Percentiles rank a stretch among this genome's conserved stretches.
Evolutionary conservation across 2,329 filamentous ascomycete genomes (phyloP).

Genomic region (Aspergillaceae sp.): DNA sequence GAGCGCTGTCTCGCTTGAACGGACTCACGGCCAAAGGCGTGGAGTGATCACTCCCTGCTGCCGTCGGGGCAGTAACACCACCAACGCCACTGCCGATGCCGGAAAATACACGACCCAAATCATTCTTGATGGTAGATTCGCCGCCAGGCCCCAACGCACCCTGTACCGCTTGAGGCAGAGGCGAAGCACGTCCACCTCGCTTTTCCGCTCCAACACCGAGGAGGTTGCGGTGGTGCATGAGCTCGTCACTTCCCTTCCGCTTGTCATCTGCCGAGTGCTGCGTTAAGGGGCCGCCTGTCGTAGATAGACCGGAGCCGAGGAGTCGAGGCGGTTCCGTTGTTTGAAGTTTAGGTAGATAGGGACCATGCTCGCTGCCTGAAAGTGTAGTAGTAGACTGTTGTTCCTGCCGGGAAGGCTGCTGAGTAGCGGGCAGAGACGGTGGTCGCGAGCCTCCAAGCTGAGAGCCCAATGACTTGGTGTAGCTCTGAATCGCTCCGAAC

Average conservation of each 20-base stretch:
- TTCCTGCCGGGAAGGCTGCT: constrained; percentile 20
- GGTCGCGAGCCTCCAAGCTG: constrained; percentile 28
- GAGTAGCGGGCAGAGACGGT: constrained; percentile 17
- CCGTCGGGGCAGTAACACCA: constrained; percentile 40
- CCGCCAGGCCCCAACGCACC: constrained; percentile 72
- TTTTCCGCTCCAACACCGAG: constrained; percentile 67
- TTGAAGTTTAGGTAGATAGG: constrained; percentile 25
- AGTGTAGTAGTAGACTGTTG: constrained; percentile 19
- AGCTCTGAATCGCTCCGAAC: constrained; percentile 34
- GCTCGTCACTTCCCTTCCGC: constrained; percentile 45
- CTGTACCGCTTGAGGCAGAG: constrained; percentile 85
- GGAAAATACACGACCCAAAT: constrained; percentile 90
- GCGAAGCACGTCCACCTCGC: constrained; percentile 74
- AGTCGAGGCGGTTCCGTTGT: constrained; percentile 20
- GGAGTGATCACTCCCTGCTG: constrained; percentile 41
- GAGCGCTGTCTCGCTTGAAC: constrained; percentile 42
- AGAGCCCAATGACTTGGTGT: constrained; percentile 34
- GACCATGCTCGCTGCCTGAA: constrained; percentile 24
- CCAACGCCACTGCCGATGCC: constrained; percentile 71
- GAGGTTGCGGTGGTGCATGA: constrained; percentile 57
- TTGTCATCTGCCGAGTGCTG: constrained; percentile 27
- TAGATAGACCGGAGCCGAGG: constrained; percentile 26
- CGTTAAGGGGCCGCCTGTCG: constrained; percentile 17
- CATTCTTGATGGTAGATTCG: constrained; percentile 85
- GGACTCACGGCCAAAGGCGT: constrained; percentile 47